phyloP scores from a whole-genome alignment of 768 basidiomycete species.

The Mycena epipterygia region DNA sequence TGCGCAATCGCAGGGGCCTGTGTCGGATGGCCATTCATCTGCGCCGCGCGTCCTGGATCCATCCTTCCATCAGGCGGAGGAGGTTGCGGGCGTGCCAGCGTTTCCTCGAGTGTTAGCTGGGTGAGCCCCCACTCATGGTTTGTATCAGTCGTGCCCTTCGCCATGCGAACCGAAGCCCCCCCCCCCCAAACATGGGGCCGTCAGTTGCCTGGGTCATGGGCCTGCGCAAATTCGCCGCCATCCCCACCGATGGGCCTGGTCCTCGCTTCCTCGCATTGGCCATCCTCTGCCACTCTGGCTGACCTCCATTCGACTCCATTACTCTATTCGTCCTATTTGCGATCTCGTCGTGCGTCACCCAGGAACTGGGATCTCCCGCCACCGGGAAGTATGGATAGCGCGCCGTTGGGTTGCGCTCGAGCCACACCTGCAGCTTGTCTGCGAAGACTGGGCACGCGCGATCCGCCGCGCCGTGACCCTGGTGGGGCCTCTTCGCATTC shows the following conservation, averaged over 20 bases:
- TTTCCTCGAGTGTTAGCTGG: neutral
- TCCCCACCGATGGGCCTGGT: neutral
- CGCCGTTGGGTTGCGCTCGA: neutral
- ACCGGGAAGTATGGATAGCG: neutral
- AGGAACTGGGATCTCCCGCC: neutral
- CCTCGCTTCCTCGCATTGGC: neutral
- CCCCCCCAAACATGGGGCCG: neutral
- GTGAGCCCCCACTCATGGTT: neutral
- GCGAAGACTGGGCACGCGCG: neutral
- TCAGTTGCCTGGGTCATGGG: neutral
- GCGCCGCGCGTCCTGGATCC: neutral
- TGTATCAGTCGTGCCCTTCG: neutral
- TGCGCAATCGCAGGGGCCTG: no score
- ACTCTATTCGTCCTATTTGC: no score
- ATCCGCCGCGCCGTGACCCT: conserved; percentile 1
- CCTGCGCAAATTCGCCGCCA: neutral
- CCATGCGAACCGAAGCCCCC: no score
- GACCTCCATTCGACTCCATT: neutral
- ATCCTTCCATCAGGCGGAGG: neutral
- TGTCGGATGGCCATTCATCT: no score
- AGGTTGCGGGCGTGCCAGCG: neutral
- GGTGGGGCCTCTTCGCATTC: neutral
- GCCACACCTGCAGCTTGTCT: neutral
- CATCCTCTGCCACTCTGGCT: neutral
- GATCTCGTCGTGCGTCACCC: neutral